A percentile compares a stretch with the other conserved stretches of the same genome.
Conservation (phyloP, 441 rosid species). For the Adansonia rubrostipa region DNA sequence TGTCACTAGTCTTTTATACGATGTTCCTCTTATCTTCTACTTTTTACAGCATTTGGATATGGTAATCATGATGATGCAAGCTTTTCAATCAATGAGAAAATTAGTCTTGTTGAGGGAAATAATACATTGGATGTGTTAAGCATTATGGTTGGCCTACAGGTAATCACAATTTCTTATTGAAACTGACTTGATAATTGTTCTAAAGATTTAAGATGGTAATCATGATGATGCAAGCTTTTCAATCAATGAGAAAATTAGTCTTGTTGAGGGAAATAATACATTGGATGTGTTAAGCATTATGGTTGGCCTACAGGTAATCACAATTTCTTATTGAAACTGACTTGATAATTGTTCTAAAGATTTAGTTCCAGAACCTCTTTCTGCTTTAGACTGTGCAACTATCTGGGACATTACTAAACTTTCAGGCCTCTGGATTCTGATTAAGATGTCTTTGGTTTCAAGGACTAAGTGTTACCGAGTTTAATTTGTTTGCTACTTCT, state of each 20-base stretch:
- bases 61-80: constrained; percentile 58
- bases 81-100: constrained; percentile 46
- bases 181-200: not conserved
- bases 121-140: constrained; percentile 56
- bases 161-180: constrained; percentile 21
- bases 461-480: not conserved
- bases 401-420: not conserved
- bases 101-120: constrained; percentile 47
- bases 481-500: not conserved
- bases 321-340: not conserved
- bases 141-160: constrained; percentile 65
- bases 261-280: constrained; percentile 49
- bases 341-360: not conserved
- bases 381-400: not conserved
- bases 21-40: not conserved
- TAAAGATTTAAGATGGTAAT: constrained; percentile 38
- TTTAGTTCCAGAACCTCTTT: not conserved
- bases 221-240: constrained; percentile 55
- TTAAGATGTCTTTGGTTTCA: constrained; percentile 13
- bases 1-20: not conserved
- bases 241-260: constrained; percentile 43
- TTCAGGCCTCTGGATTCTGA: not conserved
- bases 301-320: constrained; percentile 57
- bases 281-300: constrained; percentile 59
- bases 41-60: constrained; percentile 53